A percentile compares a stretch with the other conserved stretches of the same genome.
Conservation (phyloP, 257 asterid species). For the Rubia yunnanensis region DNA sequence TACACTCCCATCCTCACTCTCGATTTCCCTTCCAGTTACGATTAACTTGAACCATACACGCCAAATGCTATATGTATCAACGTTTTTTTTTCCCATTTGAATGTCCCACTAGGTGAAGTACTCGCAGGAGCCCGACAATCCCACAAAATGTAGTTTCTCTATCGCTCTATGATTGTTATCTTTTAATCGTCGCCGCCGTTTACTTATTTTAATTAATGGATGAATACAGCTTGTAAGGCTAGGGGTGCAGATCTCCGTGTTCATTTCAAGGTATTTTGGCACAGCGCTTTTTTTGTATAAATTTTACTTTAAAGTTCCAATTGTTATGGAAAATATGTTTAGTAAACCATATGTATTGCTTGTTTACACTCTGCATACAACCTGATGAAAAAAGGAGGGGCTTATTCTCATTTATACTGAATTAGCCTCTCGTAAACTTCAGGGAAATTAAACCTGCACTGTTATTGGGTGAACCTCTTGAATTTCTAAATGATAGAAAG, state of each 20-base stretch:
- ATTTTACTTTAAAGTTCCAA: not conserved
- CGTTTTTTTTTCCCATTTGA: not conserved
- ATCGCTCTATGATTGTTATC: not conserved
- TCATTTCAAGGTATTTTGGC: slow-evolving; percentile 51
- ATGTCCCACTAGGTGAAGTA: slow-evolving; percentile 48
- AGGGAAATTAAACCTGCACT: slow-evolving; percentile 36
- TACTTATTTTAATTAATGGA: not conserved
- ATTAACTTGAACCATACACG: no score
- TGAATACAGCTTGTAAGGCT: slow-evolving; percentile 71
- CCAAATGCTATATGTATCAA: no score
- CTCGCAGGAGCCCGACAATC: slow-evolving; percentile 62
- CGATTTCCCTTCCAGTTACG: not conserved
- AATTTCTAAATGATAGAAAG: slow-evolving; percentile 22
- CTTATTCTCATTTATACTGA: slow-evolving; percentile 35
- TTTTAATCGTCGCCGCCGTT: not conserved
- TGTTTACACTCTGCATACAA: not conserved
- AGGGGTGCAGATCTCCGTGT: slow-evolving; percentile 69
- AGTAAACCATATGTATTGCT: not conserved
- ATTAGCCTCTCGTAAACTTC: slow-evolving; percentile 45
- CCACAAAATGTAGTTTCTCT: slow-evolving; percentile 45
- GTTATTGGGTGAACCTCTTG: slow-evolving; percentile 71
- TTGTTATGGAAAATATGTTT: not conserved
- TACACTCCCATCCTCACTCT: not conserved
- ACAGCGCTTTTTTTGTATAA: no score
- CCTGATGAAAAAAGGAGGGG: slow-evolving; percentile 57